A percentile compares a stretch with the other conserved stretches of the same genome.
phyloP scores from a whole-genome alignment of 2,329 filamentous ascomycete genomes.

The Albifimbria verrucaria region DNA sequence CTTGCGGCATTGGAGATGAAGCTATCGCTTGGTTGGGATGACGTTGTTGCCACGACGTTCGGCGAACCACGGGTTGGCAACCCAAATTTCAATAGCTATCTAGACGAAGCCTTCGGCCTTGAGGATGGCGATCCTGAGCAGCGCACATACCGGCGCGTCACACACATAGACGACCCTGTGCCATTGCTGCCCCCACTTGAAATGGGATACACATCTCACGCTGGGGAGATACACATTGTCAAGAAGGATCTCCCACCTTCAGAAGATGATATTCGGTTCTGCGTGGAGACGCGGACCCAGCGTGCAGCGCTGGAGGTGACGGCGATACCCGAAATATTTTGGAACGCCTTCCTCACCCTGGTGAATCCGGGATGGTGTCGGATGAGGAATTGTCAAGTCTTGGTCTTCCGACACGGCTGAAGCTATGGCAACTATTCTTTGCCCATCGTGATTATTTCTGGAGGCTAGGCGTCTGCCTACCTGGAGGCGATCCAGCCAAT shows the following conservation, averaged over 20 bases:
- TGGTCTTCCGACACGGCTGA: conserved; percentile 56
- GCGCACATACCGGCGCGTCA: conserved; percentile 68
- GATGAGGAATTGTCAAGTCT: conserved; percentile 35
- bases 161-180: conserved; percentile 83
- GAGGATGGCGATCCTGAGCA: conserved; percentile 27
- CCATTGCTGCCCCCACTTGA: conserved; percentile 81
- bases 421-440: conserved; percentile 90
- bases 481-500: conserved; percentile 68
- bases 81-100: conserved; percentile 47
- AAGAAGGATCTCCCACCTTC: conserved; percentile 68
- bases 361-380: conserved; percentile 19
- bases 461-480: conserved; percentile 85
- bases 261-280: conserved; percentile 65
- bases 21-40: conserved; percentile 67
- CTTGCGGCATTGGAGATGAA: conserved; percentile 81
- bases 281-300: conserved; percentile 68
- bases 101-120: conserved; percentile 52
- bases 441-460: conserved; percentile 97
- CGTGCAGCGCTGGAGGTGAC: conserved; percentile 66
- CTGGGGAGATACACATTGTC: conserved; percentile 82
- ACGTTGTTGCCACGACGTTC: conserved; percentile 81
- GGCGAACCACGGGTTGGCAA: conserved; percentile 76
- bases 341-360: conserved; percentile 19
- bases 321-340: conserved; percentile 25
- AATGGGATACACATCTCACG: conserved; percentile 85